A percentile compares a stretch with the other conserved stretches of the same genome.
Conservation (phyloP, 306 rosid genomes). For the Lagenaria siceraria region DNA sequence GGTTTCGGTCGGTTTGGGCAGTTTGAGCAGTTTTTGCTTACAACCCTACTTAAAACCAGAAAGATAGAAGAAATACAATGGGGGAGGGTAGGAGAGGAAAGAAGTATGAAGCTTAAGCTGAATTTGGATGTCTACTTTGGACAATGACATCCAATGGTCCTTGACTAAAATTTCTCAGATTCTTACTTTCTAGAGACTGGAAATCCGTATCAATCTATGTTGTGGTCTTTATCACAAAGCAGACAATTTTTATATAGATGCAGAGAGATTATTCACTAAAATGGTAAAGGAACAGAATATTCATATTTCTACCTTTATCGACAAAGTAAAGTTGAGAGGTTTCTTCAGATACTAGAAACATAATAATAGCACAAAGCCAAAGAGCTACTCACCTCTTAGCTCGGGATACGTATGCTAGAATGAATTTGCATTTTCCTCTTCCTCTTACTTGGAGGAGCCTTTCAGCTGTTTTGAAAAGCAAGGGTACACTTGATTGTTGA, state of each 20-base stretch:
- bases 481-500: slow-evolving; percentile 70
- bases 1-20: too few species aligned
- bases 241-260: neutral
- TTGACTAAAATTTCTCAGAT: neutral
- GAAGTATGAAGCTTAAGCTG: neutral
- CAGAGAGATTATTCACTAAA: neutral
- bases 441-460: slow-evolving; percentile 48
- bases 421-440: slow-evolving; percentile 61
- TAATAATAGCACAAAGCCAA: neutral
- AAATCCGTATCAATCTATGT: neutral
- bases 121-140: neutral
- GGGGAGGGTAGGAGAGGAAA: neutral
- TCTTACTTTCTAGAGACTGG: neutral
- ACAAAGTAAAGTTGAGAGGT: neutral
- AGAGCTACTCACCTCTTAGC: slow-evolving; percentile 43
- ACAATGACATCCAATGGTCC: neutral
- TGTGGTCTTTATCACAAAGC: neutral
- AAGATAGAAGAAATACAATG: neutral
- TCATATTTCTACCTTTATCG: neutral
- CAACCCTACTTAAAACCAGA: too few species aligned
- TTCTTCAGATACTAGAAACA: neutral
- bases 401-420: slow-evolving; percentile 83
- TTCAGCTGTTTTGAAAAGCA: slow-evolving; percentile 60
- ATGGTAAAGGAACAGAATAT: neutral
- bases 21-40: too few species aligned